Conservation (phyloP, 192 early-diverging fungal genomes). For the Phycomyces nitens region DNA sequence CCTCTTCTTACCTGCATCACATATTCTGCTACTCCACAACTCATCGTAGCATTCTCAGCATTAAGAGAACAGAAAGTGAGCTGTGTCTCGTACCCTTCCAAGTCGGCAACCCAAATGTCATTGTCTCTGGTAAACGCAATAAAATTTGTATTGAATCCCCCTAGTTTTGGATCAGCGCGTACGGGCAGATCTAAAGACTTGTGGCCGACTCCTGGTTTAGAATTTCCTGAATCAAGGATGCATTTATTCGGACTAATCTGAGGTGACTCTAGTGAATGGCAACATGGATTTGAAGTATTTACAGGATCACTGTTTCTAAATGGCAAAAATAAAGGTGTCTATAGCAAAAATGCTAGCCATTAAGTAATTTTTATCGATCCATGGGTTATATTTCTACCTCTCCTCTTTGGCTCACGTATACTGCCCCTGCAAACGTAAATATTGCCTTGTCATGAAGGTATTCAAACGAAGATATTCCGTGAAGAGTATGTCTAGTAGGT, state of each 20-base stretch:
- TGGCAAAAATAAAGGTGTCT: constrained; percentile 3
- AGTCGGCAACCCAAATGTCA: constrained; percentile 58
- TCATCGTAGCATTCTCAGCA: constrained; percentile 38
- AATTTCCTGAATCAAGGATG: background rate
- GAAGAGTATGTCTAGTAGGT: constrained; percentile 10
- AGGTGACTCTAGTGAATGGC: background rate
- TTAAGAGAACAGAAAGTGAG: constrained; percentile 53
- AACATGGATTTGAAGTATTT: background rate
- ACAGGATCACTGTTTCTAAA: background rate
- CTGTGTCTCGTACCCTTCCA: constrained; percentile 51
- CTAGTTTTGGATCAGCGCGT: constrained; percentile 55
- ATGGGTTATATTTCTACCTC: constrained; percentile 19
- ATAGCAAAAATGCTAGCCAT: background rate
- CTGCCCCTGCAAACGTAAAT: constrained; percentile 30
- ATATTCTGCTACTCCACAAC: constrained; percentile 63
- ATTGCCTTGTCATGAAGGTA: constrained; percentile 19
- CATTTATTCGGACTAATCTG: constrained; percentile 16
- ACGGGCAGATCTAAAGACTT: background rate
- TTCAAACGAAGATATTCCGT: constrained; percentile 43
- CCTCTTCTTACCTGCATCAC: constrained; percentile 54
- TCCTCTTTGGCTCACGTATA: constrained; percentile 35
- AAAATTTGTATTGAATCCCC: constrained; percentile 44
- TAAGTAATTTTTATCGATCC: background rate
- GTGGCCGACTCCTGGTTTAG: constrained; percentile 2
- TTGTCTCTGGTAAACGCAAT: constrained; percentile 58